Evolutionary conservation across 2,329 filamentous ascomycete genomes (phyloP).

Genomic region (Colletotrichum sp.): DNA sequence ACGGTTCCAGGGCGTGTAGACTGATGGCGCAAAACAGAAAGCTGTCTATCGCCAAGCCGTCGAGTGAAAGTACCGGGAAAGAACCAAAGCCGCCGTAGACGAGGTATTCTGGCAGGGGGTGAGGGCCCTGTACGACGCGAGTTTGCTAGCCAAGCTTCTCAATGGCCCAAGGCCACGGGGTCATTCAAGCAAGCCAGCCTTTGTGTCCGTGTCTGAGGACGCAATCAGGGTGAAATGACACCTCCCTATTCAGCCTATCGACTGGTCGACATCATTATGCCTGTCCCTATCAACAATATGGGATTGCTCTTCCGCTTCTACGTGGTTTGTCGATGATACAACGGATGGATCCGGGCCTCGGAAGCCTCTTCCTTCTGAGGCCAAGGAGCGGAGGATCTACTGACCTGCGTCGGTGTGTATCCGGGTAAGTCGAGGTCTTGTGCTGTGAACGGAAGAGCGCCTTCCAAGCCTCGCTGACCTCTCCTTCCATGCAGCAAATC

Average conservation of each 20-base stretch:
- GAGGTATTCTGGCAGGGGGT: conserved; percentile 6
- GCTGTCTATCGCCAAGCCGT: conserved; percentile 19
- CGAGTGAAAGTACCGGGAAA: conserved; percentile 2
- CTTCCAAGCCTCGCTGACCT: conserved; percentile 30
- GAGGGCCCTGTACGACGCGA: conserved; percentile 7
- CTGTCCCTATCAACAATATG: neutral
- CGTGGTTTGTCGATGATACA: neutral
- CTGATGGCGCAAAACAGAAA: neutral
- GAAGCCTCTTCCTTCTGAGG: neutral
- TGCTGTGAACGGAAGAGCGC: conserved; percentile 2
- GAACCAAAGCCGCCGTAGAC: neutral
- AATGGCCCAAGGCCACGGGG: conserved; percentile 16
- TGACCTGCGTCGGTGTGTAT: conserved; percentile 4
- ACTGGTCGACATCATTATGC: neutral
- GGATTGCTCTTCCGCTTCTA: neutral
- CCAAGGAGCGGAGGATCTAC: conserved; percentile 9
- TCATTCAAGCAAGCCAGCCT: conserved; percentile 15
- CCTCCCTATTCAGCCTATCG: neutral
- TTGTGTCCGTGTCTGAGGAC: conserved; percentile 7
- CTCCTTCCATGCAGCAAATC: conserved; percentile 47
- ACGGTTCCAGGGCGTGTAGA: conserved; percentile 8
- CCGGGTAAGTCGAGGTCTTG: conserved; percentile 11
- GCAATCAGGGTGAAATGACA: neutral
- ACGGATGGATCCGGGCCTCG: neutral
- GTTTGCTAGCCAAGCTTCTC: conserved; percentile 10